These are phyloP conservation scores for Hansenula sp. DNA, from an alignment of 1,139 yeast genomes.

Conservation along the genomic window DNA sequence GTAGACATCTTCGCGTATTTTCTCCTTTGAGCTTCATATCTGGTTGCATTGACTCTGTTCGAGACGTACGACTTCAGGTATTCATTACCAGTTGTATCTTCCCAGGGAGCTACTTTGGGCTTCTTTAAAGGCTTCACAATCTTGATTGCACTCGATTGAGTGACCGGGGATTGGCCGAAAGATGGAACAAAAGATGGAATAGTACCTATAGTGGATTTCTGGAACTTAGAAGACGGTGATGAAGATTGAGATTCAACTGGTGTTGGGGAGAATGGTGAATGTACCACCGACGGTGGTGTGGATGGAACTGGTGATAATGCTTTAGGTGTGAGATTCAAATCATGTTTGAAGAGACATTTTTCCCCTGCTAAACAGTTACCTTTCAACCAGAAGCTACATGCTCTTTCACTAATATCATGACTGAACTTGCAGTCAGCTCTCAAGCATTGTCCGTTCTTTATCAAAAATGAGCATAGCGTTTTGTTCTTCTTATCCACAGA, in stretches of 20 bases:
- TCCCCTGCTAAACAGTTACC: constrained; percentile 38
- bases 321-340: constrained; percentile 6
- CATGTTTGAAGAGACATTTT: constrained; percentile 33
- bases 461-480: constrained; percentile 32
- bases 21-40: constrained; percentile 25
- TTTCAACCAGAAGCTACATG: constrained; percentile 41
- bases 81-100: constrained; percentile 6
- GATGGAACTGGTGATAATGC: too few relatives aligned
- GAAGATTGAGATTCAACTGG: not conserved
- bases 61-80: constrained; percentile 12
- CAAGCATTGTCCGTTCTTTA: constrained; percentile 35
- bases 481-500: constrained; percentile 20
- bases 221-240: not conserved
- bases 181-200: constrained; percentile 8
- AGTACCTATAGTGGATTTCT: constrained; percentile 3
- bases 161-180: constrained; percentile 2
- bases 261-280: not conserved
- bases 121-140: constrained; percentile 19
- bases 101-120: constrained; percentile 35
- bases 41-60: constrained; percentile 13
- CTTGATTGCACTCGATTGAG: constrained; percentile 11
- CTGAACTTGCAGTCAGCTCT: constrained; percentile 40
- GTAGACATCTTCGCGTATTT: constrained; percentile 35
- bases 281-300: not conserved
- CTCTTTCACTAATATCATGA: constrained; percentile 35